These are phyloP conservation scores for Liquidambar formosana DNA, from an alignment of 164 flowering plant genomes.

Conservation along the genomic window DNA sequence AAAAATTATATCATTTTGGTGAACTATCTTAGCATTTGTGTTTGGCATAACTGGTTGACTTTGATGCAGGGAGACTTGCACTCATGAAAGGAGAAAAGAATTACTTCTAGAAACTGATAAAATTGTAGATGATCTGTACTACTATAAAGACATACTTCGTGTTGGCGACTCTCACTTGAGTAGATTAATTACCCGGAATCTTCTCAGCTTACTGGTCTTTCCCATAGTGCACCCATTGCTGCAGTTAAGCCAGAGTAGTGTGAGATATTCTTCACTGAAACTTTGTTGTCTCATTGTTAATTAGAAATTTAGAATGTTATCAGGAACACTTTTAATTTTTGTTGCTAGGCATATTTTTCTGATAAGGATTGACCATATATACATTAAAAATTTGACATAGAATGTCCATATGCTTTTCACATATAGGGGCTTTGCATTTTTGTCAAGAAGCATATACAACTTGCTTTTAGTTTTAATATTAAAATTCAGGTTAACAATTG, in stretches of 20 bases:
- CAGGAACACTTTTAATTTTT: no score
- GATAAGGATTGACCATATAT: no score
- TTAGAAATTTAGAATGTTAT: not conserved
- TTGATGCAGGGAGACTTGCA: constrained; percentile 41
- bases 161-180: constrained; percentile 41
- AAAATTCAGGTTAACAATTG: no score
- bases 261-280: constrained; percentile 26
- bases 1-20: constrained; percentile 2
- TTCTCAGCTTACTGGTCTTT: constrained; percentile 44
- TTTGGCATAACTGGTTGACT: constrained; percentile 7
- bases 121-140: constrained; percentile 59
- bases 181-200: constrained; percentile 33
- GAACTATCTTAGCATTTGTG: not conserved
- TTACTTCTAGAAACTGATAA: constrained; percentile 45
- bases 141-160: constrained; percentile 52
- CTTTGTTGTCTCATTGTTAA: not conserved
- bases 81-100: constrained; percentile 29
- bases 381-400: no score
- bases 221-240: constrained; percentile 46
- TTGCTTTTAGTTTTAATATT: no score
- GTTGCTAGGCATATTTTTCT: no score
- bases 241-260: constrained; percentile 32
- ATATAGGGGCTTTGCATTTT: no score
- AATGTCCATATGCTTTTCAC: no score
- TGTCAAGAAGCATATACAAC: no score